Base-by-base conservation (phyloP, 2,329 filamentous ascomycete species). In the Microdochium paspali region DNA sequence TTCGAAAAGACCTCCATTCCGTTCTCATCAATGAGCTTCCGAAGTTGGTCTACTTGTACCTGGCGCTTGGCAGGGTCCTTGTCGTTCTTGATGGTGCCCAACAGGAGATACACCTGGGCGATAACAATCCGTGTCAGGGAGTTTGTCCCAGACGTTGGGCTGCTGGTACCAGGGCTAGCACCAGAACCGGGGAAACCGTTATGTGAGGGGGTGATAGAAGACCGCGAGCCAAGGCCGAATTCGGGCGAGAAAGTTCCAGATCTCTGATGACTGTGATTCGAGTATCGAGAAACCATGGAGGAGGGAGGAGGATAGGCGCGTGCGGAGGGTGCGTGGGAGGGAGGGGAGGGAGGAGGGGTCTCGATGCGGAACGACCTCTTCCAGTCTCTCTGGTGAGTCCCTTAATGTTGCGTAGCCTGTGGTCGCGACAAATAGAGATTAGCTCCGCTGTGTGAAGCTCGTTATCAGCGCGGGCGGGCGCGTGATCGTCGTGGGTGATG, bases 1-100 rank as follows among this genome's bases (percentile, higher is more conserved):
- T 90, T 94, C 51, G 88, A 84, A 66, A 90, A 96, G 64, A 96
- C 90, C 77, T 98, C 94, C 91, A 98, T 98, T 64, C 90, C 90
- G 90, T 95, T 85, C 61, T 91, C 90, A 80, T 95, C 85, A 72
- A 97, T 85, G 66, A 97, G 83, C 87, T 94, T 95, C 67, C 84
- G 83, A 61, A 98, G 85, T 72, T 95, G 90, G 60, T 94, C 88
- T 62, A 83, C 84, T 71, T 95, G 90, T 56, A 84, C 76, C 66
- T 95, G 89, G 85, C 88, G 95, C 87, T 94, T 95, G 61, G 80
- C 80, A 62, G 84, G 82, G 63, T 81, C 90, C 70, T 90, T 90
- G 66, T 95, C 91, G 72, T 96, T 90, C 67, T 93, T 96, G 63
- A 97, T 85, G 28, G 89, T 90, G 70, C 90, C 93, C 55, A 98